phyloP scores from a whole-genome alignment of 139 green algal species.

The Astrephomene gubernaculifera region DNA sequence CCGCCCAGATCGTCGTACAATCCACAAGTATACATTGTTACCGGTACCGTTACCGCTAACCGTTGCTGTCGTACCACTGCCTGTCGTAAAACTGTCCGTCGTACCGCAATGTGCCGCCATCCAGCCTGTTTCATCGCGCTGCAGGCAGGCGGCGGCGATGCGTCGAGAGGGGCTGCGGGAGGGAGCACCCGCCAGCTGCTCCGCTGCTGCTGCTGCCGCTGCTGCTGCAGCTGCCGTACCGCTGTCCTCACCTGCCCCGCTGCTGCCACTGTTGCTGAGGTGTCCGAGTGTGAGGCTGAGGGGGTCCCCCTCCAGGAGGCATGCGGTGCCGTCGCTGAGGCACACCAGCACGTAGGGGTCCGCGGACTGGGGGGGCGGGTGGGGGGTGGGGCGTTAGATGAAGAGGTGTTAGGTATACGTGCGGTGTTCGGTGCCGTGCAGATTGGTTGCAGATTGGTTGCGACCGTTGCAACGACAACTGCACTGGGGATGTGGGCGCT shows the following conservation, averaged over 20 bases:
- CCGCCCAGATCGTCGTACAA: conserved; percentile 48
- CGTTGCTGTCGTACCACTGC: too few species aligned
- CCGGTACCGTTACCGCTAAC: neutral
- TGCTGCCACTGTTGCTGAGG: neutral
- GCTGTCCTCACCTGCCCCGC: conserved; percentile 11
- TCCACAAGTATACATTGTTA: conserved; percentile 23
- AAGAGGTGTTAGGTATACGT: neutral
- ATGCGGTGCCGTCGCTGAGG: conserved; percentile 63
- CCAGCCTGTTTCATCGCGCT: conserved; percentile 68
- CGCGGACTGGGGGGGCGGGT: conserved; percentile 47
- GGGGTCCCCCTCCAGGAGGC: conserved; percentile 58
- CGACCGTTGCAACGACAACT: too few species aligned
- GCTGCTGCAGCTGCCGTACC: neutral
- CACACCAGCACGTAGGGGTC: conserved; percentile 78
- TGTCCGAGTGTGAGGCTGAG: conserved; percentile 18
- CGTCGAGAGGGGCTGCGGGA: neutral
- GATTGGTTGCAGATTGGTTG: too few species aligned
- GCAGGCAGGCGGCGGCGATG: conserved; percentile 67
- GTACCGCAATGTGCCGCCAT: too few species aligned
- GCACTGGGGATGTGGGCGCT: too few species aligned
- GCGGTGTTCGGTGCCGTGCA: neutral
- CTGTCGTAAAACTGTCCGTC: too few species aligned
- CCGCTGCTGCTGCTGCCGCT: neutral
- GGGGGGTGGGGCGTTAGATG: neutral
- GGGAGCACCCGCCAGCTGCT: conserved; percentile 28